Conservation (phyloP, 768 basidiomycete species). For the Suillus americanus region DNA sequence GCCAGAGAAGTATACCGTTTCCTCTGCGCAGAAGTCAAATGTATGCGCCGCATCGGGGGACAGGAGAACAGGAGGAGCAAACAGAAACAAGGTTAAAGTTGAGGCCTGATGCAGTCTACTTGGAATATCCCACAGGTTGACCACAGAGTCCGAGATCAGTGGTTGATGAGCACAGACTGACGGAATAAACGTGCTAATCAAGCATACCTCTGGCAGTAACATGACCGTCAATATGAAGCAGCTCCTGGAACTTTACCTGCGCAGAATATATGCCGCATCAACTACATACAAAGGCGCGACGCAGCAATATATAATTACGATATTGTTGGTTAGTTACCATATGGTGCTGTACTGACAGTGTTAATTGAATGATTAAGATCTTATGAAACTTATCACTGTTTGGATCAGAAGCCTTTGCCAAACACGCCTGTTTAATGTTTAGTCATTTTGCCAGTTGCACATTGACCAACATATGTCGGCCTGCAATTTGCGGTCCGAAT, state of each 20-base stretch:
- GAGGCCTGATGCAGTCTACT: background rate
- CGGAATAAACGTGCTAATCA: background rate
- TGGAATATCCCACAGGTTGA: background rate
- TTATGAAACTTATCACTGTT: background rate
- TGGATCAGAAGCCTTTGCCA: slow-evolving; percentile 6
- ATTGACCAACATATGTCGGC: background rate
- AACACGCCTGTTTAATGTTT: slow-evolving; percentile 1
- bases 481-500: no score
- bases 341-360: background rate
- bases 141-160: background rate
- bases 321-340: background rate
- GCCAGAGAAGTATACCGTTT: background rate
- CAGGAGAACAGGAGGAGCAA: background rate
- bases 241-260: background rate
- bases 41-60: background rate
- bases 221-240: background rate
- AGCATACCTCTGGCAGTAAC: background rate
- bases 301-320: background rate
- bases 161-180: background rate
- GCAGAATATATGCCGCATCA: background rate
- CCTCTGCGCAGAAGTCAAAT: background rate
- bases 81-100: background rate
- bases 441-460: background rate
- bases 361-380: background rate
- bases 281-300: background rate